A percentile compares a stretch with the other conserved stretches of the same genome.
Conservation (phyloP, 768 basidiomycete species). For the Rhizopogon vesiculosus region DNA sequence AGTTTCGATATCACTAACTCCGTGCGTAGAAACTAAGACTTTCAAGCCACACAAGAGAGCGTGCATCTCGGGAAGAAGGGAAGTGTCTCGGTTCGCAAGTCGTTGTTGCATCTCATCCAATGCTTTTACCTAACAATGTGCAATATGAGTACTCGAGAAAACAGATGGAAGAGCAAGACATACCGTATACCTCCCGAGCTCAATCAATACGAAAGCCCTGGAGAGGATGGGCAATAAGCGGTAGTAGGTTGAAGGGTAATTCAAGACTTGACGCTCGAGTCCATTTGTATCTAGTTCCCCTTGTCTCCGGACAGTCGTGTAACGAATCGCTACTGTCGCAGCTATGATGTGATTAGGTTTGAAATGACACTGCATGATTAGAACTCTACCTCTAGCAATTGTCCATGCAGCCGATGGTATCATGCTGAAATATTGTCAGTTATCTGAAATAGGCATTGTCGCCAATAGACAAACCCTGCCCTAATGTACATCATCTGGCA, state of each 20-base stretch:
- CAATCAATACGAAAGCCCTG: slow-evolving; percentile 64
- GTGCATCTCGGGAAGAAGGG: slow-evolving; percentile 68
- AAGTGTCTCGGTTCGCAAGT: slow-evolving; percentile 52
- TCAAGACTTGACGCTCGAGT: slow-evolving; percentile 63
- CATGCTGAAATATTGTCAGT: slow-evolving; percentile 42
- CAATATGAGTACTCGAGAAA: not conserved
- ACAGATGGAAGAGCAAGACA: slow-evolving; percentile 8
- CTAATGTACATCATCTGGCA: slow-evolving; percentile 71
- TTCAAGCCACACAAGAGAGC: slow-evolving; percentile 69
- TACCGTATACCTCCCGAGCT: slow-evolving; percentile 57
- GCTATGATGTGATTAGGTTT: slow-evolving; percentile 25
- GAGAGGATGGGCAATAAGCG: slow-evolving; percentile 69
- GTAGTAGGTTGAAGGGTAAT: slow-evolving; percentile 69
- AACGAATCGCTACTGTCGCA: slow-evolving; percentile 63
- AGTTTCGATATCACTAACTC: slow-evolving; percentile 55
- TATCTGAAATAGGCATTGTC: not conserved
- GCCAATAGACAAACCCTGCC: slow-evolving; percentile 37
- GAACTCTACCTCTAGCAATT: slow-evolving; percentile 53
- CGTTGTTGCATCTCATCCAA: slow-evolving; percentile 47
- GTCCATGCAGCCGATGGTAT: slow-evolving; percentile 56
- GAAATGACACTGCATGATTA: not conserved
- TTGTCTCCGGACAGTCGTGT: slow-evolving; percentile 69
- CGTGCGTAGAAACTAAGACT: slow-evolving; percentile 47
- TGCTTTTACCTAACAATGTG: slow-evolving; percentile 33
- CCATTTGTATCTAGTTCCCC: slow-evolving; percentile 47